Percentiles rank a stretch among this genome's conserved stretches.
Conservation (phyloP, 352 stramenopile species). For the Globisporangium emineosum region DNA sequence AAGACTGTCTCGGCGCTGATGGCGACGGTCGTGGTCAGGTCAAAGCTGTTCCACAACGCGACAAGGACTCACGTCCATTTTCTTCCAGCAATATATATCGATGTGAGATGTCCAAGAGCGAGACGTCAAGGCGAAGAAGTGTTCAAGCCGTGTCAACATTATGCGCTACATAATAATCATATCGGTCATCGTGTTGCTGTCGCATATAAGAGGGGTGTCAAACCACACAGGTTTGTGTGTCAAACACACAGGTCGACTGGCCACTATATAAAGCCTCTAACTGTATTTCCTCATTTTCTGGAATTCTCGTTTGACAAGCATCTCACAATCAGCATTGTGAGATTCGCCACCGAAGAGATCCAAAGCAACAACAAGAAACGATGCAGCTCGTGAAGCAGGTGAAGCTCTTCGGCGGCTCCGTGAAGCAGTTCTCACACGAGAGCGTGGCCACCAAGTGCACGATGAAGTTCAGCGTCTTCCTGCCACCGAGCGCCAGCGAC, state of each 20-base stretch:
- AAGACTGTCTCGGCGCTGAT: too few relatives aligned
- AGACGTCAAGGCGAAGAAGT: too few relatives aligned
- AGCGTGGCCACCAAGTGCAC: constrained; percentile 73
- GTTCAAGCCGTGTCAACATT: too few relatives aligned
- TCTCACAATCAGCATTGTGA: too few relatives aligned
- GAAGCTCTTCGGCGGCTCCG: constrained; percentile 68
- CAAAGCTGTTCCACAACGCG: too few relatives aligned
- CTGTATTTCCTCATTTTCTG: background rate
- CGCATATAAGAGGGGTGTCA: background rate
- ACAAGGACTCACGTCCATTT: too few relatives aligned
- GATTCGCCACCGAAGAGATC: background rate
- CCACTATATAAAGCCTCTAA: background rate
- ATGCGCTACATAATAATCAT: too few relatives aligned
- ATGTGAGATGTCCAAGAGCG: too few relatives aligned
- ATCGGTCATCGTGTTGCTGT: too few relatives aligned
- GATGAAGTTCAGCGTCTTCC: constrained; percentile 92
- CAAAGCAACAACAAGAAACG: background rate
- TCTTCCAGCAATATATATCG: too few relatives aligned
- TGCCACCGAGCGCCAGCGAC: constrained; percentile 66
- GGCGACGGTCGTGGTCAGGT: too few relatives aligned
- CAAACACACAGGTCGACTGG: too few relatives aligned
- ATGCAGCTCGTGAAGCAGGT: constrained; percentile 80
- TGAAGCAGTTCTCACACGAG: constrained; percentile 87
- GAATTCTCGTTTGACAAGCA: constrained; percentile 4
- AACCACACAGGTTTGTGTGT: background rate